Evolutionary conservation across 1,284 basidiomycete genomes (phyloP), one percentile per base, ranked within the genome.

Genomic region (Boletus albobrunnescens): DNA sequence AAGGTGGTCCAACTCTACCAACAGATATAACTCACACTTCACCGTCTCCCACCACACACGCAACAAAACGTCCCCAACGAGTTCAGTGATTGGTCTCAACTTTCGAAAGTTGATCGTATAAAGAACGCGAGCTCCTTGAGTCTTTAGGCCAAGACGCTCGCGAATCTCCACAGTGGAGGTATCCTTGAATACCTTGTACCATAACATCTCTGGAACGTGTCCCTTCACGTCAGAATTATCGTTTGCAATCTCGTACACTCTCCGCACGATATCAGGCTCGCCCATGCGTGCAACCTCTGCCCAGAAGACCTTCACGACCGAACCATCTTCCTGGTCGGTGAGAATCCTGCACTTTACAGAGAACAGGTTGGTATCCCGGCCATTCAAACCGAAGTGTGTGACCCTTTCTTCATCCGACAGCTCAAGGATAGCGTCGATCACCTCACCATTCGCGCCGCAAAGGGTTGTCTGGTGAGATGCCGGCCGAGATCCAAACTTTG

Each of bases 231-330:
- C n/a, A n/a, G n/a, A 12, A 2, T 46, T 28, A 2, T 14, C 16
- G 24, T 55, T 13, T 1, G 38, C 49, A 6, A 54, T 36, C 11
- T 41, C 19, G 11, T 46, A n/a, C 0, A 59, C 58, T n/a, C 14
- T 46, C 13, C 40, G n/a, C 20, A 65, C 41, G 12, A 63, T 47
- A 1, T 52, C 44, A 1, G 44, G 49, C 41, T 67, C 57, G 19
- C 42, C 48, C 6, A 11, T n/a, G 20, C 51, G 45, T 2, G 43
- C 5, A 14, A 6, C 41, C 17, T 63, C 55, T 19, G 50, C 41
- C 55, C 56, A 64, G 23, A 40, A 57, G 11, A 56, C 22, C 32
- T 40, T 64, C 12, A 35, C 36, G 9, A 51, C 49, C 16, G 53
- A 36, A 4, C 31, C 3, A 9, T 47, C 49, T 4, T 43, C 10